Percentiles rank a stretch among this genome's conserved stretches.
These are phyloP conservation scores for Polyporus arcularius DNA, from an alignment of 768 basidiomycete genomes.

Conservation along the genomic window DNA sequence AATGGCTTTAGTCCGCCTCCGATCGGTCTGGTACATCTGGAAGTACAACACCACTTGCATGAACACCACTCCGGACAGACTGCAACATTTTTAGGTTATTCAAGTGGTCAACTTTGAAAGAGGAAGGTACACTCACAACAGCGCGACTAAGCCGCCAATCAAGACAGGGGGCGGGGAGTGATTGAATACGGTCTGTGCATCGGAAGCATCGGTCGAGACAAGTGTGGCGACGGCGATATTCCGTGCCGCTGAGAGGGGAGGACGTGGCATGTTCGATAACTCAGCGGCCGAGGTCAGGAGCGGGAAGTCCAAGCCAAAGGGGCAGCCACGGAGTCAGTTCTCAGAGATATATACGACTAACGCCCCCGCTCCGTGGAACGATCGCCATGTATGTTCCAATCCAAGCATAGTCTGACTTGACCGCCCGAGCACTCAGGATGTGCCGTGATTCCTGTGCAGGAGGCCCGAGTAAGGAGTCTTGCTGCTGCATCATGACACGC, in stretches of 20 bases:
- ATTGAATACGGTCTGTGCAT: background rate
- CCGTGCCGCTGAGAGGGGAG: background rate
- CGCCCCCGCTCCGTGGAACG: background rate
- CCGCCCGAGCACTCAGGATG: background rate
- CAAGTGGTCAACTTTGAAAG: no score
- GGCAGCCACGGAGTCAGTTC: background rate
- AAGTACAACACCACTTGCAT: slow-evolving; percentile 14
- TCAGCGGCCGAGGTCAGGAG: background rate
- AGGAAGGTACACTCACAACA: slow-evolving; percentile 5
- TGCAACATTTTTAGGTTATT: background rate
- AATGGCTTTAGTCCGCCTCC: background rate
- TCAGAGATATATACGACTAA: background rate
- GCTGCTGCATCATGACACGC: no score
- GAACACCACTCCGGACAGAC: slow-evolving; percentile 17
- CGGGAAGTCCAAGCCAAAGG: background rate
- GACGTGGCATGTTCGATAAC: background rate
- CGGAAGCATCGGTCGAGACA: background rate
- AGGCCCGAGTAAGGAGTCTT: no score
- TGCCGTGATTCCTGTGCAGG: no score
- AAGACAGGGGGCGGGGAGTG: slow-evolving; percentile 8
- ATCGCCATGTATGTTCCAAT: background rate
- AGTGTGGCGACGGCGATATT: background rate
- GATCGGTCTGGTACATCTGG: slow-evolving; percentile 11
- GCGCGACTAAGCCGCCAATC: slow-evolving; percentile 11
- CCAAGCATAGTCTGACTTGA: background rate